A percentile compares a stretch with the other conserved stretches of the same genome.
Conservation (phyloP, 1,139 yeast species). For the Blastobotrys indianensis region DNA sequence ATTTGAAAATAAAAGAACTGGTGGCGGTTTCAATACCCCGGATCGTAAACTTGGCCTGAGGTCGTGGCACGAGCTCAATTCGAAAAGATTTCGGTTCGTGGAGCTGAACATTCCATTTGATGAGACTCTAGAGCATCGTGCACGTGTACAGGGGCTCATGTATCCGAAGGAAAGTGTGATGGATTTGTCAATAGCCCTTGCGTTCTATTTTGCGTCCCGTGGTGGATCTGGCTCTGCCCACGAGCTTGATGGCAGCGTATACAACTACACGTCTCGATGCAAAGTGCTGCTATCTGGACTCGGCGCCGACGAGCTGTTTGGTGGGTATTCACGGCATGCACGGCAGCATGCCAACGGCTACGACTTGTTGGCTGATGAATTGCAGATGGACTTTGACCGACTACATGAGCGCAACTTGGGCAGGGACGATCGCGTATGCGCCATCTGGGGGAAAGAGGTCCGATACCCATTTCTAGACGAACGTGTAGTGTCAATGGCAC, state of each 20-base stretch:
- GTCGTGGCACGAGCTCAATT: slow-evolving; percentile 49
- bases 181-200: slow-evolving; percentile 92
- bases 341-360: slow-evolving; percentile 28
- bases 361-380: slow-evolving; percentile 44
- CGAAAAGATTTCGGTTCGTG: slow-evolving; percentile 42
- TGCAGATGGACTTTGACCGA: slow-evolving; percentile 62
- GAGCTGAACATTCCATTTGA: slow-evolving; percentile 70
- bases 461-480: slow-evolving; percentile 84
- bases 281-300: slow-evolving; percentile 81
- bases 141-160: slow-evolving; percentile 58
- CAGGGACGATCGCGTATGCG: slow-evolving; percentile 83
- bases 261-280: slow-evolving; percentile 39
- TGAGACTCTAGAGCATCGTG: slow-evolving; percentile 50
- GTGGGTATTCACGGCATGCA: slow-evolving; percentile 83
- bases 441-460: slow-evolving; percentile 83
- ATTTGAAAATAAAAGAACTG: slow-evolving; percentile 83
- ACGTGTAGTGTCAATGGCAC: slow-evolving; percentile 48
- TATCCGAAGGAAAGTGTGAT: slow-evolving; percentile 84
- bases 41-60: slow-evolving; percentile 68
- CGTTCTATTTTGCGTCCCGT: slow-evolving; percentile 84
- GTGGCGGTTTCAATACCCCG: slow-evolving; percentile 55
- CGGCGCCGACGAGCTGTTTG: slow-evolving; percentile 96
- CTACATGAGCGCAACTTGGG: slow-evolving; percentile 78
- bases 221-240: slow-evolving; percentile 38
- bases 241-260: slow-evolving; percentile 15